Percentiles rank a stretch among this genome's conserved stretches.
Evolutionary conservation across 768 basidiomycete genomes (phyloP).

Genomic region (Hypholoma fasciculare): DNA sequence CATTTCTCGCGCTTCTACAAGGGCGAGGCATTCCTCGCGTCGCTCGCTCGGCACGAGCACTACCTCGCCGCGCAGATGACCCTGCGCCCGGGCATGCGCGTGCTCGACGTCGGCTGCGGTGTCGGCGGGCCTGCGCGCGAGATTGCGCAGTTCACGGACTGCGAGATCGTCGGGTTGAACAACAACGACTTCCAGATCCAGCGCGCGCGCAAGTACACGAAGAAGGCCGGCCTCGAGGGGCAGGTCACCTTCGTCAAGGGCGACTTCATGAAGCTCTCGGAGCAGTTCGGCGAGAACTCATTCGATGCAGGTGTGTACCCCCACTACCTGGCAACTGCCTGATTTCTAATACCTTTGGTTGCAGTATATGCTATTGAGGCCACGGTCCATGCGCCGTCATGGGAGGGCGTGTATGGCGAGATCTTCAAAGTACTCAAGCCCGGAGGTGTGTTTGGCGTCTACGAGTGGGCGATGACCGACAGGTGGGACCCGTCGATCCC

Average conservation of each 20-base stretch:
- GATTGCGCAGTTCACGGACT: conserved; percentile 90
- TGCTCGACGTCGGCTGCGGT: conserved; percentile 98
- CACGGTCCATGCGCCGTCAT: conserved; percentile 93
- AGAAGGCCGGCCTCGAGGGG: conserved; percentile 68
- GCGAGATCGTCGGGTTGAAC: conserved; percentile 82
- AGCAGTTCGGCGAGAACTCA: conserved; percentile 88
- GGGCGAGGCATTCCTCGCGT: conserved; percentile 75
- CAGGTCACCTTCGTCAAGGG: conserved; percentile 86
- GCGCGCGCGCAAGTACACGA: conserved; percentile 83
- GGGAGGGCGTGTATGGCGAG: conserved; percentile 94
- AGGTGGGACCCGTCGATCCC: conserved; percentile 85
- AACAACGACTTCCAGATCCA: conserved; percentile 96
- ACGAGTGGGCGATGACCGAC: conserved; percentile 99
- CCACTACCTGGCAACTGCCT: background rate
- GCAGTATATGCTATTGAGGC: conserved; percentile 97
- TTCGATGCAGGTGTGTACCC: conserved; percentile 85
- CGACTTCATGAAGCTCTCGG: conserved; percentile 93
- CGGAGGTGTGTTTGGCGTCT: conserved; percentile 76
- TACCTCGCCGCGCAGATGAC: conserved; percentile 89
- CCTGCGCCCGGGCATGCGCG: conserved; percentile 88
- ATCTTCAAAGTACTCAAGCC: conserved; percentile 9
- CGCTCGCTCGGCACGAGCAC: conserved; percentile 94
- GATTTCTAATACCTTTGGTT: background rate
- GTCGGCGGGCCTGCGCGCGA: conserved; percentile 96
- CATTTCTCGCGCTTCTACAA: conserved; percentile 98